Conservation (phyloP, 2,329 filamentous ascomycete species). For the Rasamsonia emersonii region DNA sequence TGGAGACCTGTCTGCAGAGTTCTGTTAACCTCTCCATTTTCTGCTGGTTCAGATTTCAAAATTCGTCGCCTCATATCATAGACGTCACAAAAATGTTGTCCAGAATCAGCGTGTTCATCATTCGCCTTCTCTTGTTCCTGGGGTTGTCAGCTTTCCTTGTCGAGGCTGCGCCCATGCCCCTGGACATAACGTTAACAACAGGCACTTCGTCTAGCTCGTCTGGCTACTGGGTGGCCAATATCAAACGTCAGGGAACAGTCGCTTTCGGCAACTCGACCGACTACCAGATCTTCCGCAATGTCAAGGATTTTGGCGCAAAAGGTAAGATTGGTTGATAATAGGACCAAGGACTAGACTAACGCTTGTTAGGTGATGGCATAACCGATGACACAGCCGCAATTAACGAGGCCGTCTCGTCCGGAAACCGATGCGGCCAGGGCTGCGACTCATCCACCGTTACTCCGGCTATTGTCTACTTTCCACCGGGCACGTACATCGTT, state of each 20-base stretch:
- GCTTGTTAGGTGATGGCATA: constrained; percentile 47
- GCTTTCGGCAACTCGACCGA: constrained; percentile 48
- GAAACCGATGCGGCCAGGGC: constrained; percentile 66
- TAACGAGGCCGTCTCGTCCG: constrained; percentile 71
- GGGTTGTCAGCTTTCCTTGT: constrained; percentile 19
- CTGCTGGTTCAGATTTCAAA: constrained; percentile 2
- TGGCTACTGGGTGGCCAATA: constrained; percentile 63
- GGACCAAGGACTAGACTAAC: constrained; percentile 17
- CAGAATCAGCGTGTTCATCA: constrained; percentile 10
- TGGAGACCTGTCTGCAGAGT: no score
- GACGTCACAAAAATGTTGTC: constrained; percentile 5
- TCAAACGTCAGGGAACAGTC: constrained; percentile 60
- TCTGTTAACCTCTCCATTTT: no score
- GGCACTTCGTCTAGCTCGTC: constrained; percentile 21
- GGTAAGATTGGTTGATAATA: constrained; percentile 44
- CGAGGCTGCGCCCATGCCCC: constrained; percentile 22
- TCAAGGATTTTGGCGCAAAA: constrained; percentile 64
- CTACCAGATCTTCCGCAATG: constrained; percentile 71
- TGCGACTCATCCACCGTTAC: constrained; percentile 79
- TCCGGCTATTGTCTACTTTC: constrained; percentile 87
- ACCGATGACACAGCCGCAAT: constrained; percentile 85
- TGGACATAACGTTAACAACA: constrained; percentile 7
- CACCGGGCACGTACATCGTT: constrained; percentile 75
- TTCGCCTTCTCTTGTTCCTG: constrained; percentile 25
- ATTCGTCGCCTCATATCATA: not conserved